Percentiles rank a stretch among this genome's conserved stretches.
Conservation (phyloP, 805 yeast genomes). For the Clavispora asparagi region DNA sequence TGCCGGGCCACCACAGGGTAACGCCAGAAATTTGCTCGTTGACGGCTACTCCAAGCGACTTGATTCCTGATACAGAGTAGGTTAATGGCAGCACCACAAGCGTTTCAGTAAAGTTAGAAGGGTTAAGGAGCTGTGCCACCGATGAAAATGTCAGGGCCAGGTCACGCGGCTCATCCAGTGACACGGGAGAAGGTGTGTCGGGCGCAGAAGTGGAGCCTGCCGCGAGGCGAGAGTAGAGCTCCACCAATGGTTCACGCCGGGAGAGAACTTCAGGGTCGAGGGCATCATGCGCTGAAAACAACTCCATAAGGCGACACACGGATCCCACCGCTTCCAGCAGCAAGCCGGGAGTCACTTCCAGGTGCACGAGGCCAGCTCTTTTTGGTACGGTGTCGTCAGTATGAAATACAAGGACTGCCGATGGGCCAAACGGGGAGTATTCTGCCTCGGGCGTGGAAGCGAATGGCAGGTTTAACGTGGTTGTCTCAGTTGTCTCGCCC, state of each 20-base stretch:
- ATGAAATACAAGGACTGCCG: neutral
- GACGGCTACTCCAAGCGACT: slow-evolving; percentile 17
- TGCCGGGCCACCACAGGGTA: slow-evolving; percentile 7
- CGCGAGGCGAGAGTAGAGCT: neutral
- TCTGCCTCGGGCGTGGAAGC: no score
- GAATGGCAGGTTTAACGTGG: no score
- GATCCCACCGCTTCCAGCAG: neutral
- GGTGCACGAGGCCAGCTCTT: neutral
- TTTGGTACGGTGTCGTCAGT: neutral
- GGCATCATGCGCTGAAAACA: neutral
- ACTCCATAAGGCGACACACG: neutral
- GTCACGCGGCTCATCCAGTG: neutral
- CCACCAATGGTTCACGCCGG: neutral
- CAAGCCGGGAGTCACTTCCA: neutral
- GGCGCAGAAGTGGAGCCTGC: neutral
- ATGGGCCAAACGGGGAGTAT: no score
- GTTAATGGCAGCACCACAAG: slow-evolving; percentile 35
- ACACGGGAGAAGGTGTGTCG: neutral
- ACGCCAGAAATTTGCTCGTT: slow-evolving; percentile 10
- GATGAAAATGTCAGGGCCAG: slow-evolving; percentile 17
- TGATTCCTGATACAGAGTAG: slow-evolving; percentile 31
- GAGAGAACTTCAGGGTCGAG: neutral
- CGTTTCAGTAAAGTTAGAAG: slow-evolving; percentile 29
- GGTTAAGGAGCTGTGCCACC: slow-evolving; percentile 22
- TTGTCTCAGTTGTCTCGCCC: no score